Conservation (phyloP, 1,284 basidiomycete genomes). For the Inonotus obliquus region DNA sequence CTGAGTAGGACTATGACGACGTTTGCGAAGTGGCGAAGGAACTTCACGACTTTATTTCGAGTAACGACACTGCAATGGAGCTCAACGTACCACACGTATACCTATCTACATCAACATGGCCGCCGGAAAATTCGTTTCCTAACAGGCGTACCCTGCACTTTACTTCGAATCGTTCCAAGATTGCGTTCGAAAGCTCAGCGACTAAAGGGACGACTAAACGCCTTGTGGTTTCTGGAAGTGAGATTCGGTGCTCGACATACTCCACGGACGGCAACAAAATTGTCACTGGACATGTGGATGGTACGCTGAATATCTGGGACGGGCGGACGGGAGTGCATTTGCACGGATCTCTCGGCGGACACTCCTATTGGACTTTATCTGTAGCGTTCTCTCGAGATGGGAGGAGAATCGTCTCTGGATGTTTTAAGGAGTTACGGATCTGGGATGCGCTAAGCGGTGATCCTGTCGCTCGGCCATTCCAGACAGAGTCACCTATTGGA, state of each 20-base stretch:
- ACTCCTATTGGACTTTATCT: background rate
- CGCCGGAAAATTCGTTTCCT: background rate
- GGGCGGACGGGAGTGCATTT: background rate
- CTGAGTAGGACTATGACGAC: background rate
- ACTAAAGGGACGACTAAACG: no score
- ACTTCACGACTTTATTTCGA: background rate
- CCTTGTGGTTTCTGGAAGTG: background rate
- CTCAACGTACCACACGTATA: background rate
- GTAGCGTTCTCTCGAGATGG: conserved; percentile 14
- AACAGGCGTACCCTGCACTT: background rate
- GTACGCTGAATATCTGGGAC: conserved; percentile 8
- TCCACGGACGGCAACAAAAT: conserved; percentile 10
- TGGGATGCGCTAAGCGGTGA: conserved; percentile 8
- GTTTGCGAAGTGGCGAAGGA: background rate
- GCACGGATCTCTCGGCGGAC: background rate
- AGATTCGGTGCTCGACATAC: background rate
- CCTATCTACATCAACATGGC: background rate
- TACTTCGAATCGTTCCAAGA: background rate
- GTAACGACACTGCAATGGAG: background rate
- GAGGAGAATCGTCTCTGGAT: conserved; percentile 8
- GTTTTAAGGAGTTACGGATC: conserved; percentile 3
- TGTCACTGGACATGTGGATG: conserved; percentile 12
- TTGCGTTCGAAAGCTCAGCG: background rate
- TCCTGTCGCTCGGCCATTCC: background rate
- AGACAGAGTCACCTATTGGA: background rate